phyloP scores from a whole-genome alignment of 176 grass and related monocot genomes.

The Pontederia crassipes region DNA sequence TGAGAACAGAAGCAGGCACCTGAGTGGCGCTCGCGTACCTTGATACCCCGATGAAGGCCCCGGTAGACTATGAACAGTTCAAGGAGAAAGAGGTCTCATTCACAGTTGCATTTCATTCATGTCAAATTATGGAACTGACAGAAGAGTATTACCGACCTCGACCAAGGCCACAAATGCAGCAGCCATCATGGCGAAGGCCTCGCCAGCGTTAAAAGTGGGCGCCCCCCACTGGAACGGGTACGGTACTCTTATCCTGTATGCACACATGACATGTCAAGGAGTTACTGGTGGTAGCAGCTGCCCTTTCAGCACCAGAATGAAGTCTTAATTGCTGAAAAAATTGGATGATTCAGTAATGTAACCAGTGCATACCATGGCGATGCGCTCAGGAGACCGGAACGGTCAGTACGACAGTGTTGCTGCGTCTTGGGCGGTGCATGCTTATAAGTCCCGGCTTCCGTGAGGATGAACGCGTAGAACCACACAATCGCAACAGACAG shows the following conservation, averaged over 20 bases:
- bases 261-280: neutral
- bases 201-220: slow-evolving; percentile 5
- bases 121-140: too few relatives aligned
- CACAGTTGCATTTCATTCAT: too few relatives aligned
- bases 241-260: slow-evolving; percentile 5
- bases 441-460: slow-evolving; percentile 1
- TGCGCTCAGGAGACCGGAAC: neutral
- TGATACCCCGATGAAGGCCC: slow-evolving; percentile 1
- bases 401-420: slow-evolving; percentile 4
- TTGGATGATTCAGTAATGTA: too few relatives aligned
- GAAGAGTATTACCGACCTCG: neutral
- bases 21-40: slow-evolving; percentile 8
- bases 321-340: too few relatives aligned
- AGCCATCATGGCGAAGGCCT: slow-evolving; percentile 11
- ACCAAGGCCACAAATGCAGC: slow-evolving; percentile 6
- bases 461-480: slow-evolving; percentile 10
- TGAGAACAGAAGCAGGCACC: neutral
- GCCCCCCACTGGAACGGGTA: slow-evolving; percentile 10
- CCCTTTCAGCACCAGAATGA: too few relatives aligned
- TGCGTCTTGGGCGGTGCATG: neutral
- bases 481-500: slow-evolving; percentile 6
- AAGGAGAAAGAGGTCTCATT: too few relatives aligned
- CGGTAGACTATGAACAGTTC: neutral
- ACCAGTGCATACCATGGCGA: neutral
- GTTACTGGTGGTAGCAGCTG: too few relatives aligned